Evolutionary conservation across 345 rosid species (phyloP), one percentile per base, ranked within the genome.

Genomic region (Limnanthes douglasii): DNA sequence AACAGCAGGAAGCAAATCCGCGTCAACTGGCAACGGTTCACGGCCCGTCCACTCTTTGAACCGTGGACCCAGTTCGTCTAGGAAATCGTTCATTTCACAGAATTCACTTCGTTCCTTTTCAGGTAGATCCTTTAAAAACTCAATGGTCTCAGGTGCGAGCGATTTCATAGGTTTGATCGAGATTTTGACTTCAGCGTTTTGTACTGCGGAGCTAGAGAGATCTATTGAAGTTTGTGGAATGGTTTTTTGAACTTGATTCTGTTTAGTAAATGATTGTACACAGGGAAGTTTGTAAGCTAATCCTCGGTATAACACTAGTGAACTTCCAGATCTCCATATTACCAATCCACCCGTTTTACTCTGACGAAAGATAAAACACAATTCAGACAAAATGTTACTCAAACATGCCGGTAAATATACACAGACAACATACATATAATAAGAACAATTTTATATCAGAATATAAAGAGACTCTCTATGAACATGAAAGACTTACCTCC

Each of bases 321-420:
- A 78, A 58, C 93, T 70, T 30, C 97, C 97, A 20, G 97, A 78
- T 64, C 97, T 82, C 95, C 85, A 82, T 55, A 82, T 78, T 39
- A 88, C 70, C 59, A 88, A 56, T 21, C 97, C 97, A 27, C 95
- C 86, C 0, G 95, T 75, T 68, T 66, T 83, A 46, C 52, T 63
- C 97, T 86, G 84, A 50, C 25, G 37, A 13, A 52, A 32, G 31
- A 46, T 18, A 21, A 30, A 45, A 43, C 31, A 30, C 34, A 57
- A 45, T 39, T 34, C 27, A 51, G 41, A 41, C 41, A 34, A 50
- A 30, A 46, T 37, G 45, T 23, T 14, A 43, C 15, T 22, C 31
- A 32, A 35, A 42, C 29, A 24, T 10, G 13, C 37, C 24, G 21
- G 15, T 39, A 36, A n/a, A n/a, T n/a, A n/a, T n/a, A n/a, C n/a